Percentiles rank a stretch among this genome's conserved stretches.
These are phyloP conservation scores for Podospora conica DNA, from an alignment of 495 filamentous ascomycete species.

Conservation along the genomic window DNA sequence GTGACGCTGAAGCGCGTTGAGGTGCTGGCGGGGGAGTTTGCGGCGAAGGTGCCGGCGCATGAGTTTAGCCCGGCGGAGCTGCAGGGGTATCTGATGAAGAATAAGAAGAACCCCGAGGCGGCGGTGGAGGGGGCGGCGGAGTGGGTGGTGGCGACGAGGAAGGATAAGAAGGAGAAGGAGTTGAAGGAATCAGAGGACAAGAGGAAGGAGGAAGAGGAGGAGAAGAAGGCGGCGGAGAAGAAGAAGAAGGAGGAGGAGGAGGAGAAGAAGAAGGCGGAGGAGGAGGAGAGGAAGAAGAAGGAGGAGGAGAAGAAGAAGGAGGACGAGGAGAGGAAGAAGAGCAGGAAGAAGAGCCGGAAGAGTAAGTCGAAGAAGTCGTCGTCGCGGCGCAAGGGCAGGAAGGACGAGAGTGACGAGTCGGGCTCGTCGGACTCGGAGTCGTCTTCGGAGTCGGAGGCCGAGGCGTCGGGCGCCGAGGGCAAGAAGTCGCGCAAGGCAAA, in stretches of 20 bases:
- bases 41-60: constrained; percentile 51
- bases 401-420: constrained; percentile 3
- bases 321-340: constrained; percentile 8
- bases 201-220: constrained; percentile 33
- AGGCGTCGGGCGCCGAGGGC: constrained; percentile 12
- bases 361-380: constrained; percentile 7
- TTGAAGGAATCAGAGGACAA: constrained; percentile 41
- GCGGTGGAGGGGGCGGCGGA: constrained; percentile 50
- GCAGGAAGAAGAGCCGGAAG: constrained; percentile 12
- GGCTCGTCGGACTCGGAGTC: constrained; percentile 14
- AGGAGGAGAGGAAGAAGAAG: constrained; percentile 24
- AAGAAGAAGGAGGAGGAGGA: constrained; percentile 26
- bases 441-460: constrained; percentile 15
- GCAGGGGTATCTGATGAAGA: constrained; percentile 65
- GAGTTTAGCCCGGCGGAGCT: constrained; percentile 72
- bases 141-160: constrained; percentile 53
- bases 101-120: constrained; percentile 56
- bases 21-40: constrained; percentile 50
- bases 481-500: constrained; percentile 16
- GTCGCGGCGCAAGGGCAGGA: constrained; percentile 7
- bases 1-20: constrained; percentile 31
- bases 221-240: constrained; percentile 30
- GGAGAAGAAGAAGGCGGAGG: constrained; percentile 23
- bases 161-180: constrained; percentile 53
- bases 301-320: constrained; percentile 17